Conservation (phyloP, 805 yeast species). For the Isabelozyma gotoi region DNA sequence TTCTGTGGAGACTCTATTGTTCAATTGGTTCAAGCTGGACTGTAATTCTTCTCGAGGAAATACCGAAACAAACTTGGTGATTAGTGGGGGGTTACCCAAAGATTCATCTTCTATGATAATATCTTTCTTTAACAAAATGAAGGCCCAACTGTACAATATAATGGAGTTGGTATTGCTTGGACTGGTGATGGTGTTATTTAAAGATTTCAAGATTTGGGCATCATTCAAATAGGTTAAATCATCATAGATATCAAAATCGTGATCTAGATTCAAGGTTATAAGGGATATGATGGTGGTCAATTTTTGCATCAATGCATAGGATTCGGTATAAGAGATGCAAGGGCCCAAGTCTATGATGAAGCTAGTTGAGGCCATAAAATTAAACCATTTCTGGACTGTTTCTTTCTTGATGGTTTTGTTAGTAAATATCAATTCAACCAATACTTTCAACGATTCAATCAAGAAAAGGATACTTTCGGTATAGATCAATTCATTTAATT, state of each 20-base stretch:
- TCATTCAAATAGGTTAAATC: conserved; percentile 42
- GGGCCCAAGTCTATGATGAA: conserved; percentile 26
- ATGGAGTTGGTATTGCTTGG: conserved; percentile 44
- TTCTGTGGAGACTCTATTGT: conserved; percentile 34
- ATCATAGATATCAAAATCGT: conserved; percentile 42
- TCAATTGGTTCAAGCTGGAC: conserved; percentile 30
- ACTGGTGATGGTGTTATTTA: conserved; percentile 39
- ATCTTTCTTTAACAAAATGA: conserved; percentile 53
- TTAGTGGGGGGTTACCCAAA: conserved; percentile 6
- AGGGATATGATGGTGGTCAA: conserved; percentile 51
- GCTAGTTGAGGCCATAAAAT: conserved; percentile 39
- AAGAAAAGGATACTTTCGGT: conserved; percentile 33
- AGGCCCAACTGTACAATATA: conserved; percentile 66
- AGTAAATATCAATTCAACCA: conserved; percentile 39
- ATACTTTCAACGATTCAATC: conserved; percentile 34
- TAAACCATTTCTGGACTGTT: conserved; percentile 55
- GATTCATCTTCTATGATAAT: conserved; percentile 43
- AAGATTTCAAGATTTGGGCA: conserved; percentile 23
- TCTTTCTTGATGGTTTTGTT: conserved; percentile 29
- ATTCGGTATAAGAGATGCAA: conserved; percentile 21
- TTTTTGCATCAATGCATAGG: conserved; percentile 39
- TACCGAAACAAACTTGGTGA: conserved; percentile 15
- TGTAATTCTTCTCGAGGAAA: conserved; percentile 18
- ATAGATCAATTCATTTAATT: conserved; percentile 19
- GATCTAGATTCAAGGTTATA: conserved; percentile 56